Evolutionary conservation across 106 monocot genomes (phyloP), one percentile per base, ranked within the genome.

Genomic region (Cymbidium sinense): DNA sequence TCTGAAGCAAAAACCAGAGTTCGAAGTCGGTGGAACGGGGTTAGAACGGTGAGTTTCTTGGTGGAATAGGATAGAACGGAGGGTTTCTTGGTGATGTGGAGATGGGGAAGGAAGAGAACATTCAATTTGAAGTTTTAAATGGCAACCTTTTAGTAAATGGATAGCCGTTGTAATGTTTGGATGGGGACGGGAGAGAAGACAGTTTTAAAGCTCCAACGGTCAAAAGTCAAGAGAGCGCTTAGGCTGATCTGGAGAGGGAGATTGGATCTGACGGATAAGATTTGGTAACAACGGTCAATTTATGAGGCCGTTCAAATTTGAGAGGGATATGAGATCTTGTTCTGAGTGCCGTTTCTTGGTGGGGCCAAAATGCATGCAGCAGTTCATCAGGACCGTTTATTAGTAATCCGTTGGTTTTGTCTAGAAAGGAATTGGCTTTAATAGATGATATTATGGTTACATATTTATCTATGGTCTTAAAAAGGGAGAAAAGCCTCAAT

Each of bases 361-460:
- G 55, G 20, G 20, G 20, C 55, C 23, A 23, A 55, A 21, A 23
- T 55, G 23, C 55, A 55, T 55, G 3, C 55, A 55, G 55, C 55
- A 20, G 30, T 39, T 58, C 73, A 73, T 80, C 61, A 55, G 73
- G 55, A 34, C 61, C 80, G 80, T 80, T 73, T 43, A 71, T 36
- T 50, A 71, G 71, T n/a, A 61, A n/a, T 61, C n/a, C 27, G 23
- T 47, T 12, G 13, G 47, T 10, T 10, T 12, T 47, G 13, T 11
- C 44, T 7, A 1, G 8, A 44, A 44, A 1, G 8, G 11, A 44
- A 44, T 44, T 13, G 12, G 12, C 47, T 47, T 47, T 13, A 47
- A 47, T 47, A 12, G 47, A 12, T 12, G 47, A 47, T 47, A 47
- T 47, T 39, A 39, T 8, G n/a, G n/a, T n/a, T n/a, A n/a, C n/a